Evolutionary conservation across 2,329 filamentous ascomycete species (phyloP).

Genomic region (Sclerotinia minor): DNA sequence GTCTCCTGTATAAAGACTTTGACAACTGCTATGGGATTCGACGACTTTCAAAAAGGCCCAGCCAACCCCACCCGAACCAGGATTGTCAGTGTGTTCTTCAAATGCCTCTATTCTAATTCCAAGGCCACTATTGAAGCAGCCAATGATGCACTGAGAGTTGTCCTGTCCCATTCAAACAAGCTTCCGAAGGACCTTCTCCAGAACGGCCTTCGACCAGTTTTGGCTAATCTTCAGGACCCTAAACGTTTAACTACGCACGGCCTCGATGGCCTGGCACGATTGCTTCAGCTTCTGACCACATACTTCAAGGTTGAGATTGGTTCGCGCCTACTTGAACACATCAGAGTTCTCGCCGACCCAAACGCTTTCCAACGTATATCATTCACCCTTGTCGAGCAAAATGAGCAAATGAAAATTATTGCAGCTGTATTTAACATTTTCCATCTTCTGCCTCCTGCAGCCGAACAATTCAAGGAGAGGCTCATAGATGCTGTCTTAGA

Average conservation of each 20-base stretch:
- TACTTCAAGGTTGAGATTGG: conserved; percentile 99
- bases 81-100: conserved; percentile 97
- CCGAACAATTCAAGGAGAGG: conserved; percentile 85
- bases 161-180: conserved; percentile 85
- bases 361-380: conserved; percentile 82
- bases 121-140: conserved; percentile 91
- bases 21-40: conserved; percentile 89
- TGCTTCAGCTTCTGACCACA: conserved; percentile 89
- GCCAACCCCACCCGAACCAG: conserved; percentile 65
- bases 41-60: conserved; percentile 79
- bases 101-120: conserved; percentile 90
- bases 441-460: conserved; percentile 87
- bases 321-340: conserved; percentile 85
- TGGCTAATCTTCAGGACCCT: conserved; percentile 93
- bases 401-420: conserved; percentile 89
- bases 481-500: conserved; percentile 89
- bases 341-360: conserved; percentile 85
- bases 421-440: conserved; percentile 96
- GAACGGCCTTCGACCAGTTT: conserved; percentile 88
- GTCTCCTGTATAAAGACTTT: conserved; percentile 93
- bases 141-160: conserved; percentile 83
- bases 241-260: conserved; percentile 86
- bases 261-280: conserved; percentile 83
- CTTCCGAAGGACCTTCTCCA: conserved; percentile 94
- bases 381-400: conserved; percentile 92